Conservation (phyloP, 2,329 filamentous ascomycete species). For the Exophiala xenobiotica region DNA sequence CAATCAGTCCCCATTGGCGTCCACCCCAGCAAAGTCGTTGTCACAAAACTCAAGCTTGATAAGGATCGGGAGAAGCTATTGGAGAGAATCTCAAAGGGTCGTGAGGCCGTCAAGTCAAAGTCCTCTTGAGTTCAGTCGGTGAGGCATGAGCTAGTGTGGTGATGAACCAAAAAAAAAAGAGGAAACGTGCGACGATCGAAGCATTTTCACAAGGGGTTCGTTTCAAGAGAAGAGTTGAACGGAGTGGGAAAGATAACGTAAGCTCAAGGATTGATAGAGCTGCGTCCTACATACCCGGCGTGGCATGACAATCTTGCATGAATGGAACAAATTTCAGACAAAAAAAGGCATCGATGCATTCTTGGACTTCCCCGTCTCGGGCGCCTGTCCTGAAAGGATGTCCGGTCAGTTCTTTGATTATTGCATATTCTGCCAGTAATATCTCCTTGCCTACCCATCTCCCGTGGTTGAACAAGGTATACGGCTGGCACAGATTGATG, state of each 20-base stretch:
- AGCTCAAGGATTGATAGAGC: slow-evolving; percentile 13
- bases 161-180: slow-evolving; percentile 8
- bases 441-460: slow-evolving; percentile 77
- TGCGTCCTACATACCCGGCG: slow-evolving; percentile 21
- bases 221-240: slow-evolving; percentile 7
- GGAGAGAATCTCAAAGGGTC: slow-evolving; percentile 48
- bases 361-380: too few species aligned
- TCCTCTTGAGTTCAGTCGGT: slow-evolving; percentile 3
- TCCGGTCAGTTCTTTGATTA: background rate
- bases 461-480: slow-evolving; percentile 77
- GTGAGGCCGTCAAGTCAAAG: slow-evolving; percentile 41
- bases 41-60: slow-evolving; percentile 95
- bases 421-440: slow-evolving; percentile 63
- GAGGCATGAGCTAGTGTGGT: background rate
- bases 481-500: slow-evolving; percentile 85
- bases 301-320: slow-evolving; percentile 17
- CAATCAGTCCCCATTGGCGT: slow-evolving; percentile 93
- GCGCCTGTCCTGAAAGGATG: background rate
- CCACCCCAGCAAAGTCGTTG: slow-evolving; percentile 93
- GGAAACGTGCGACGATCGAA: slow-evolving; percentile 9
- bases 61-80: slow-evolving; percentile 53
- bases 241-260: background rate
- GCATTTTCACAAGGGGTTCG: slow-evolving; percentile 2
- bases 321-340: slow-evolving; percentile 15
- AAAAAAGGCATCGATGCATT: background rate